phyloP scores from a whole-genome alignment of 148 eudicot genomes.

The Dysphania ambrosioides region DNA sequence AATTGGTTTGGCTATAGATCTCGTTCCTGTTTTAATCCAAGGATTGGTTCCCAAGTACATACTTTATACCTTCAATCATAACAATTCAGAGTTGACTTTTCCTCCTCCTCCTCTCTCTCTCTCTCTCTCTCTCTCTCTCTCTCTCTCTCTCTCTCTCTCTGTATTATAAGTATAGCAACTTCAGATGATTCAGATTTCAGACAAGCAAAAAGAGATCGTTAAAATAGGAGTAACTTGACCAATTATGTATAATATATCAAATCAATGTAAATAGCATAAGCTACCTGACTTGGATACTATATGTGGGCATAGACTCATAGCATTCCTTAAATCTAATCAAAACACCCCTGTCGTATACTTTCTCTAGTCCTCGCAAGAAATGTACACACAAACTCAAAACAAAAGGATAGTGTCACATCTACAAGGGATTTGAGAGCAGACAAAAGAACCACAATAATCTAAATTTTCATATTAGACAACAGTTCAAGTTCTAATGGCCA shows the following conservation, averaged over 20 bases:
- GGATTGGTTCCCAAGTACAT: neutral
- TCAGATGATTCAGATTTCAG: neutral
- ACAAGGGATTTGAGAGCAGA: neutral
- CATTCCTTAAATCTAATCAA: neutral
- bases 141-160: too few species aligned
- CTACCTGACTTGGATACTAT: neutral
- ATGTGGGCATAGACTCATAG: neutral
- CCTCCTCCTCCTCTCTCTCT: too few species aligned
- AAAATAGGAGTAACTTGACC: neutral
- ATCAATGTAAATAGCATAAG: slow-evolving; percentile 2
- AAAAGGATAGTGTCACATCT: neutral
- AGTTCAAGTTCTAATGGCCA: neutral
- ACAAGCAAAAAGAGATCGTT: neutral
- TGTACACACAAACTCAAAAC: neutral
- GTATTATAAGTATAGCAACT: neutral
- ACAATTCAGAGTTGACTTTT: neutral
- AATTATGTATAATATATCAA: neutral
- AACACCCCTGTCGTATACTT: neutral
- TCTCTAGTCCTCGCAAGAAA: too few species aligned
- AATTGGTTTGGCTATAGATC: neutral
- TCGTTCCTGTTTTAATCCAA: neutral
- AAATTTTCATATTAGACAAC: neutral
- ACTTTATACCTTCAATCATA: neutral
- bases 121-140: too few species aligned
- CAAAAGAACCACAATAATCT: neutral